Conservation (phyloP, 2,329 filamentous ascomycete species). For the Paecilomyces niveus region DNA sequence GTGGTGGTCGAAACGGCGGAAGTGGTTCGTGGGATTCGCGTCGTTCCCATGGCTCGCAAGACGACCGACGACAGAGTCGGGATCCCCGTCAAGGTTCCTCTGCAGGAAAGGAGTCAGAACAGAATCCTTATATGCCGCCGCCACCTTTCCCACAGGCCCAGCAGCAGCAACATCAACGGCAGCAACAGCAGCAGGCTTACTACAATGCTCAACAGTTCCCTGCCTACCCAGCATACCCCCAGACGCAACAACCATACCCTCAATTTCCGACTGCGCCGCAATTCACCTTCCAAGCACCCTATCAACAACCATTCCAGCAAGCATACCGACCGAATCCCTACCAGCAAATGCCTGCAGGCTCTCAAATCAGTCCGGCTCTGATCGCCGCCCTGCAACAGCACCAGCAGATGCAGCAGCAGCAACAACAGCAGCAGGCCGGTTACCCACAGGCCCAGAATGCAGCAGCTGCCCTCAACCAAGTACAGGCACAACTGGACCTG, state of each 20-base stretch:
- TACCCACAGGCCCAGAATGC: slow-evolving; percentile 15
- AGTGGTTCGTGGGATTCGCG: slow-evolving; percentile 17
- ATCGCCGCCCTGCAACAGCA: slow-evolving; percentile 43
- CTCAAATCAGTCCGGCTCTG: slow-evolving; percentile 54
- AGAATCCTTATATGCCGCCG: slow-evolving; percentile 11
- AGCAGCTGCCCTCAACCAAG: slow-evolving; percentile 32
- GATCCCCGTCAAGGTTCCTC: slow-evolving; percentile 6
- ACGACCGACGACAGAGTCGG: slow-evolving; percentile 21
- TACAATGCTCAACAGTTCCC: slow-evolving; percentile 21
- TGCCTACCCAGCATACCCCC: slow-evolving; percentile 17
- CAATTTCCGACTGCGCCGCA: slow-evolving; percentile 21
- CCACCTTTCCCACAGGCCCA: slow-evolving; percentile 13
- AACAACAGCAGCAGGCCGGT: slow-evolving; percentile 16
- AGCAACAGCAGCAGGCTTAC: slow-evolving; percentile 14
- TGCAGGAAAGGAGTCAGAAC: slow-evolving; percentile 1
- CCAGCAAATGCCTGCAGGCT: slow-evolving; percentile 32
- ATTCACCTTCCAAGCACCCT: slow-evolving; percentile 33
- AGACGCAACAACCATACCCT: slow-evolving; percentile 31
- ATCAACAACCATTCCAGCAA: slow-evolving; percentile 31
- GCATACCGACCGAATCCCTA: slow-evolving; percentile 38
- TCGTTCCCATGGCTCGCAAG: slow-evolving; percentile 16
- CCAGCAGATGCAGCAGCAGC: slow-evolving; percentile 28
- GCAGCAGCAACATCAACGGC: slow-evolving; percentile 15
- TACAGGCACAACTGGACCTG: slow-evolving; percentile 36
- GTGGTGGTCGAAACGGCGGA: slow-evolving; percentile 23